These are phyloP conservation scores for Diversispora epigaea DNA, from an alignment of 192 early-diverging fungal species.

Conservation along the genomic window DNA sequence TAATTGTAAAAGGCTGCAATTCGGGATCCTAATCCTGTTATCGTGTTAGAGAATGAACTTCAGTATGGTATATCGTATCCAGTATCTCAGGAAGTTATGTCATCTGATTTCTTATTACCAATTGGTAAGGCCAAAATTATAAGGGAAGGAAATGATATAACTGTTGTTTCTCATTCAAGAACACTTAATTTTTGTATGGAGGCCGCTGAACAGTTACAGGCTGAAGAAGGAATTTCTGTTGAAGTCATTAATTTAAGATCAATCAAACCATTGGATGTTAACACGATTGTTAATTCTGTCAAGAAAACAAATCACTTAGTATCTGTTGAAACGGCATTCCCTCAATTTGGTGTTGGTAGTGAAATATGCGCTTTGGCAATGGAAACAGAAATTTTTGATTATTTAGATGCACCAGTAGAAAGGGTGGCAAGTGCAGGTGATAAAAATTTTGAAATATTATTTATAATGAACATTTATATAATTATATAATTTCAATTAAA, in stretches of 20 bases:
- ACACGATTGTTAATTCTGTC: constrained; percentile 86
- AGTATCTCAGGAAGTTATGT: constrained; percentile 66
- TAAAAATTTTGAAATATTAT: background rate
- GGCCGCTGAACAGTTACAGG: constrained; percentile 82
- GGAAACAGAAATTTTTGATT: constrained; percentile 95
- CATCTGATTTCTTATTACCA: constrained; percentile 80
- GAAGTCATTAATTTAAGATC: constrained; percentile 98
- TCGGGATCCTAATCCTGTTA: constrained; percentile 96
- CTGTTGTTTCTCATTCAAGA: constrained; percentile 92
- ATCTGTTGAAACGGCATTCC: constrained; percentile 95
- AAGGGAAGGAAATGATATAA: constrained; percentile 77
- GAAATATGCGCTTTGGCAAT: constrained; percentile 96
- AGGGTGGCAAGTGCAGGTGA: constrained; percentile 84
- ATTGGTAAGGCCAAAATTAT: constrained; percentile 93
- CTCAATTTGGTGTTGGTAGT: constrained; percentile 88
- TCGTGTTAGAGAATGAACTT: constrained; percentile 95
- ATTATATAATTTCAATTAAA: background rate
- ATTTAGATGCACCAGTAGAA: constrained; percentile 91
- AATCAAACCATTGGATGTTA: constrained; percentile 93
- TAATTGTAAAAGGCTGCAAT: constrained; percentile 76
- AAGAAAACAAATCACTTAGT: constrained; percentile 98
- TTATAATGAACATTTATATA: background rate
- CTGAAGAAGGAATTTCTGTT: constrained; percentile 71
- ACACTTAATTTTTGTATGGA: constrained; percentile 82
- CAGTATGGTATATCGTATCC: constrained; percentile 94